These are phyloP conservation scores for Pogostemon cablin DNA, from an alignment of 257 asterid genomes.

Conservation along the genomic window DNA sequence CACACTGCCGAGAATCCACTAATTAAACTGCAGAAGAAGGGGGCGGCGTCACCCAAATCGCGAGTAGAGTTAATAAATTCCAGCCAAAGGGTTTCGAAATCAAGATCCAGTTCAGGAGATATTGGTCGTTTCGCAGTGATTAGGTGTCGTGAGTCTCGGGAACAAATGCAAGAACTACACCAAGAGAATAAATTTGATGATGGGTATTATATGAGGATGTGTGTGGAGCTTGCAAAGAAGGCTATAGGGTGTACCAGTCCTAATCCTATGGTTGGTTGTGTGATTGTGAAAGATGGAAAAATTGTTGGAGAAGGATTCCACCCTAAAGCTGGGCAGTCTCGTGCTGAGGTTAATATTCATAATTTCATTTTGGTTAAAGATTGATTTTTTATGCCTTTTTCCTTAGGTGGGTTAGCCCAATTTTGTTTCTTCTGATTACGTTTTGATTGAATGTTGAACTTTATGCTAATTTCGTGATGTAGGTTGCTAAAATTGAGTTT, in stretches of 20 bases:
- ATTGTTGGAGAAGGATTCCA: constrained; percentile 94
- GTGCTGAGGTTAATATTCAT: constrained; percentile 72
- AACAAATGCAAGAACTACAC: constrained; percentile 20
- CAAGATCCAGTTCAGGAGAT: constrained; percentile 41
- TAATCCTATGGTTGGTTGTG: constrained; percentile 98
- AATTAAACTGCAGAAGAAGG: constrained; percentile 30
- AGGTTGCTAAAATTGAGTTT: neutral
- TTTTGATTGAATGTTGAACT: constrained; percentile 12
- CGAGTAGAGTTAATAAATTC: constrained; percentile 44
- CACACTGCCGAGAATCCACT: constrained; percentile 30
- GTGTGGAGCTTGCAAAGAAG: constrained; percentile 82
- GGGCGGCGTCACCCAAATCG: constrained; percentile 30
- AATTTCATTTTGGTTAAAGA: constrained; percentile 3
- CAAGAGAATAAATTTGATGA: constrained; percentile 47
- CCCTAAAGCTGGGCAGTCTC: constrained; percentile 98
- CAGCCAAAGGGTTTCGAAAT: constrained; percentile 42
- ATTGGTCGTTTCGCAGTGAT: constrained; percentile 33
- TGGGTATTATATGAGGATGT: constrained; percentile 74
- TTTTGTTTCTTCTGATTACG: constrained; percentile 2
- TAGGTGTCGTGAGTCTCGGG: constrained; percentile 43
- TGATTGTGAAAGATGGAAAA: constrained; percentile 77
- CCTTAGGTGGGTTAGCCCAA: neutral
- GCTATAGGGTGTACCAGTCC: constrained; percentile 89
- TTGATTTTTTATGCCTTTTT: neutral
- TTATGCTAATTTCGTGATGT: neutral